These are phyloP conservation scores for Backusella morwellensis DNA, from an alignment of 192 early-diverging fungal species.

Conservation along the genomic window DNA sequence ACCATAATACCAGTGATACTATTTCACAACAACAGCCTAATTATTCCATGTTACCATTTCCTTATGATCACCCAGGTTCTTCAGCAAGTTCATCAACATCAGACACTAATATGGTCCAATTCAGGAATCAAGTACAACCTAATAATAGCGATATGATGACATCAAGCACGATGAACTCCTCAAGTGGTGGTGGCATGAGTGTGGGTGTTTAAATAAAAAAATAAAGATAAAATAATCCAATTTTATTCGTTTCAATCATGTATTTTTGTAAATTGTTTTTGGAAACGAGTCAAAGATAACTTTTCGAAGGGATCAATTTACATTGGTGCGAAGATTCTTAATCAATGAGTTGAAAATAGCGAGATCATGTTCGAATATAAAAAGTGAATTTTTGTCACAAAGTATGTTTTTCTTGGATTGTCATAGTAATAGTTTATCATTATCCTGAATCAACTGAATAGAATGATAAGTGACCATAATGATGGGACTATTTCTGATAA, in stretches of 20 bases:
- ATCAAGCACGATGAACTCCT: not conserved
- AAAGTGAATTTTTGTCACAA: too few relatives aligned
- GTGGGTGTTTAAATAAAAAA: constrained; percentile 6
- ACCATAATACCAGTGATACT: not conserved
- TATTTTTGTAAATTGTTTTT: not conserved
- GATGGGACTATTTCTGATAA: too few relatives aligned
- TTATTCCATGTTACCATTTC: not conserved
- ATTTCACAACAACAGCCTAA: not conserved
- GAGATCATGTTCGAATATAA: too few relatives aligned
- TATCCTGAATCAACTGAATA: too few relatives aligned
- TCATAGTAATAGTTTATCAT: too few relatives aligned
- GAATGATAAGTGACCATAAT: too few relatives aligned
- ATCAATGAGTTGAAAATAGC: too few relatives aligned
- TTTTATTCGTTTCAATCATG: not conserved
- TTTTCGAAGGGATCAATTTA: too few relatives aligned
- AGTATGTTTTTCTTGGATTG: too few relatives aligned
- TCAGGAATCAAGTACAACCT: not conserved
- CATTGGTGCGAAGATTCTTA: too few relatives aligned
- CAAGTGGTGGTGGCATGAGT: constrained; percentile 12
- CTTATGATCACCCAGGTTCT: not conserved
- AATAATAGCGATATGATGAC: constrained; percentile 2
- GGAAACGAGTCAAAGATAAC: too few relatives aligned
- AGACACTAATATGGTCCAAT: not conserved
- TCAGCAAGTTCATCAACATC: not conserved
- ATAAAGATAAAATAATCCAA: not conserved